Evolutionary conservation across 208 protist genomes (phyloP).

Genomic region (Kentomonas sorsogonicus): DNA sequence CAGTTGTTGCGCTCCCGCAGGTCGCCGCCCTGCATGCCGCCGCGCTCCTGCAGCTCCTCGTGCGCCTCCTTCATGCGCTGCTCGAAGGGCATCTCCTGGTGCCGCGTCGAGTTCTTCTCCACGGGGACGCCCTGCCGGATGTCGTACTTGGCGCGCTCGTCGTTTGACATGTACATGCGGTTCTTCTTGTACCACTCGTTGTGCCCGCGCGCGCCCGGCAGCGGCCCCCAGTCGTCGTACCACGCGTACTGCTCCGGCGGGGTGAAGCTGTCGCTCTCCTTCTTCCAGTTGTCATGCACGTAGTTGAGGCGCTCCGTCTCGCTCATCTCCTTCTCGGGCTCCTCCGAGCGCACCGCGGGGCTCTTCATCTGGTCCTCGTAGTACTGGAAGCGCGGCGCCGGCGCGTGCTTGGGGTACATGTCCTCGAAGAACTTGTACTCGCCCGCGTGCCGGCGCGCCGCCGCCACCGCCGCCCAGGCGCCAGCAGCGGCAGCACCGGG

Average conservation of each 20-base stretch:
- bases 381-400: slow-evolving; percentile 55
- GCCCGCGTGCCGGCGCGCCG: slow-evolving; percentile 10
- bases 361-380: slow-evolving; percentile 75
- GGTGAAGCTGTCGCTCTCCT: slow-evolving; percentile 56
- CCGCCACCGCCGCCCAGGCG: slow-evolving; percentile 3
- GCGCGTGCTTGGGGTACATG: slow-evolving; percentile 79
- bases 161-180: slow-evolving; percentile 88
- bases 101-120: slow-evolving; percentile 80
- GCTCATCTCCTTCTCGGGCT: slow-evolving; percentile 64
- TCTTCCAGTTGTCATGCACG: slow-evolving; percentile 73
- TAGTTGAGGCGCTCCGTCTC: slow-evolving; percentile 80
- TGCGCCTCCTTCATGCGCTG: slow-evolving; percentile 81
- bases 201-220: slow-evolving; percentile 82
- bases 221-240: slow-evolving; percentile 85
- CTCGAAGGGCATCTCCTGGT: slow-evolving; percentile 85
- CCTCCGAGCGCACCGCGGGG: slow-evolving; percentile 40
- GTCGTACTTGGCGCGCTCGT: slow-evolving; percentile 81
- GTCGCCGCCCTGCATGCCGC: slow-evolving; percentile 71
- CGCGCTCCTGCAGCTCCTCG: slow-evolving; percentile 70
- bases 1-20: slow-evolving; percentile 71
- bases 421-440: slow-evolving; percentile 87
- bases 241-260: slow-evolving; percentile 79
- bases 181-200: slow-evolving; percentile 87
- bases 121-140: slow-evolving; percentile 73
- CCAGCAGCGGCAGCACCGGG: slow-evolving; percentile 3